Percentiles rank a stretch among this genome's conserved stretches.
phyloP scores from a whole-genome alignment of 352 stramenopile genomes.

The Phytophthora palmivora region DNA sequence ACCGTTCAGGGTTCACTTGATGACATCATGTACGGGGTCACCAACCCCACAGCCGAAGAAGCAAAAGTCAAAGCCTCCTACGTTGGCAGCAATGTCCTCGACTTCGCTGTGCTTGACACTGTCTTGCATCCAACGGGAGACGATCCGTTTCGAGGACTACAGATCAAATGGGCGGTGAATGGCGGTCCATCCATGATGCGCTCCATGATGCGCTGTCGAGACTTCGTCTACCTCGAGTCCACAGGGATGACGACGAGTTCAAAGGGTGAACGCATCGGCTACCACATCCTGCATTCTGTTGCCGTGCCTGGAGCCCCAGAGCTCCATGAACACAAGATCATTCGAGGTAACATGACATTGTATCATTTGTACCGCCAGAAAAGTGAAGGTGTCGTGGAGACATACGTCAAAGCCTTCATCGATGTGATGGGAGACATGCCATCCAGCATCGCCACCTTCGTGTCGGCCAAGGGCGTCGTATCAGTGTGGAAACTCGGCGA shows the following conservation, averaged over 20 bases:
- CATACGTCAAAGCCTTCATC: slow-evolving; percentile 45
- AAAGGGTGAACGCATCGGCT: slow-evolving; percentile 50
- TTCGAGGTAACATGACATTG: slow-evolving; percentile 58
- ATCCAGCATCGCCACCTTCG: slow-evolving; percentile 30
- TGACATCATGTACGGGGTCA: slow-evolving; percentile 47
- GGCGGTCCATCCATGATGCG: slow-evolving; percentile 47
- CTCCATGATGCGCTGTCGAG: slow-evolving; percentile 50
- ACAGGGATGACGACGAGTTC: slow-evolving; percentile 45
- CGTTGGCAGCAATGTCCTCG: slow-evolving; percentile 47
- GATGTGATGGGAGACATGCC: slow-evolving; percentile 48
- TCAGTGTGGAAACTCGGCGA: slow-evolving; percentile 46
- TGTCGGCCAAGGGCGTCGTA: slow-evolving; percentile 42
- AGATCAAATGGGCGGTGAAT: slow-evolving; percentile 61
- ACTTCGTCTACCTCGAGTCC: slow-evolving; percentile 61
- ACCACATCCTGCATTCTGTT: slow-evolving; percentile 44
- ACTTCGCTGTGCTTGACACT: slow-evolving; percentile 54
- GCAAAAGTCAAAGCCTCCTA: slow-evolving; percentile 41
- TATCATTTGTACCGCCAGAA: slow-evolving; percentile 58
- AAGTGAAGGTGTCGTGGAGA: slow-evolving; percentile 44
- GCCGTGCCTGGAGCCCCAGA: slow-evolving; percentile 33
- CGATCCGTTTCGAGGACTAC: slow-evolving; percentile 49
- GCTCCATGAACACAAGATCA: slow-evolving; percentile 39
- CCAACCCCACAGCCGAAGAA: slow-evolving; percentile 38
- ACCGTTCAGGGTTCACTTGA: slow-evolving; percentile 41
- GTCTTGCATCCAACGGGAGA: slow-evolving; percentile 44